A percentile compares a stretch with the other conserved stretches of the same genome.
These are phyloP conservation scores for Zalerion maritima DNA, from an alignment of 495 filamentous ascomycete species.

Conservation along the genomic window DNA sequence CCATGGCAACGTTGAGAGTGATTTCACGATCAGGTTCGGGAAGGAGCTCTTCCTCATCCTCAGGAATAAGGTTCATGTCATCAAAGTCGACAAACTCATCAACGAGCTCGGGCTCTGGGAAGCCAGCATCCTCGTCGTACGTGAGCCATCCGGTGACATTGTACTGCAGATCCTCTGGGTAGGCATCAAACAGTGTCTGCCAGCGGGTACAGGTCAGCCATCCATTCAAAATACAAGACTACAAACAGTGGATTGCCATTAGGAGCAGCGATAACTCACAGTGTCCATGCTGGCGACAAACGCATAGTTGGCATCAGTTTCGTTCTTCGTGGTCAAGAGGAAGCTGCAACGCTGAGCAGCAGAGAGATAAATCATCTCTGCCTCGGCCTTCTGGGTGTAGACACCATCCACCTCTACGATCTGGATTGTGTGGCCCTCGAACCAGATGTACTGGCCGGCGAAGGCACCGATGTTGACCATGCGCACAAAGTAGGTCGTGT, in stretches of 20 bases:
- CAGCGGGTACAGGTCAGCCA: no score
- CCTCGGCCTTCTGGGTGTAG: conserved; percentile 41
- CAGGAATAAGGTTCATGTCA: conserved; percentile 54
- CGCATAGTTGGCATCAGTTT: conserved; percentile 49
- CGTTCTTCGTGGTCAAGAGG: conserved; percentile 49
- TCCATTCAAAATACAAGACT: conserved; percentile 4
- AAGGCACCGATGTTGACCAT: conserved; percentile 63
- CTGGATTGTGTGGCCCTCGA: conserved; percentile 55
- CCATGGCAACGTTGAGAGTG: conserved; percentile 52
- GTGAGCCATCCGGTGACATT: conserved; percentile 73
- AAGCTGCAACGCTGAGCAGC: conserved; percentile 61
- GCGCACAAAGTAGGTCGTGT: conserved; percentile 68
- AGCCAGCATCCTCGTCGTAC: conserved; percentile 45
- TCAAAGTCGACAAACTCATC: conserved; percentile 52
- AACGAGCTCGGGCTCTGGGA: conserved; percentile 41
- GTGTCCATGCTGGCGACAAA: conserved; percentile 50
- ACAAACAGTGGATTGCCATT: not conserved
- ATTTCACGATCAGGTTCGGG: conserved; percentile 45
- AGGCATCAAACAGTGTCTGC: conserved; percentile 52
- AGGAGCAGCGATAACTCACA: conserved; percentile 17
- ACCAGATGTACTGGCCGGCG: conserved; percentile 53
- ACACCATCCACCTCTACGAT: conserved; percentile 43
- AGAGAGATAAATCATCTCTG: conserved; percentile 47
- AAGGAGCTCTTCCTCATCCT: conserved; percentile 42
- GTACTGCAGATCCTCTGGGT: conserved; percentile 50